These are phyloP conservation scores for Pezicula carpinea DNA, from an alignment of 2,329 filamentous ascomycete genomes.

Conservation along the genomic window DNA sequence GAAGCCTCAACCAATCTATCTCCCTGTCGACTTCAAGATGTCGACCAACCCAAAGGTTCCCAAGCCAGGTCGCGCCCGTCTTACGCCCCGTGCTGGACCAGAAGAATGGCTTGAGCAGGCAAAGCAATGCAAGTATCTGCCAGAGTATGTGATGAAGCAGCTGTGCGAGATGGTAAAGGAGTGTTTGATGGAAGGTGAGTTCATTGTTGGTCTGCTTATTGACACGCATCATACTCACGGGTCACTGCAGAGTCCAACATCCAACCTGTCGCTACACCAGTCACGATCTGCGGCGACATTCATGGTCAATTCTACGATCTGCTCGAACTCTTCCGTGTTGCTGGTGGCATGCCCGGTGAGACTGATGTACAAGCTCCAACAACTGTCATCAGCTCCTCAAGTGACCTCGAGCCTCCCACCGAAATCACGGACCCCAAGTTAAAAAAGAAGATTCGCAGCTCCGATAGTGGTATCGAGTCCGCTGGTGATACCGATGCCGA, in stretches of 20 bases:
- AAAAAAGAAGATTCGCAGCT: conserved; percentile 75
- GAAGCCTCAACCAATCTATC: too few relatives aligned
- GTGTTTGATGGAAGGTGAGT: conserved; percentile 90
- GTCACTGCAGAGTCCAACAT: conserved; percentile 83
- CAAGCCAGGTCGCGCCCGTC: conserved; percentile 83
- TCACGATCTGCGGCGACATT: conserved; percentile 96
- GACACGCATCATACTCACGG: conserved; percentile 15
- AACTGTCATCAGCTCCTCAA: conserved; percentile 78
- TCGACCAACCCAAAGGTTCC: conserved; percentile 51
- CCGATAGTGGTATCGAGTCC: conserved; percentile 42
- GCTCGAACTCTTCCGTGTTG: conserved; percentile 92
- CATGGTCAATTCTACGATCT: conserved; percentile 99
- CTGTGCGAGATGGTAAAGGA: conserved; percentile 99
- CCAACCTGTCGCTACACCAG: conserved; percentile 92
- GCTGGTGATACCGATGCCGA: conserved; percentile 45
- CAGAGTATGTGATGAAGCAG: conserved; percentile 96
- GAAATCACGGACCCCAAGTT: conserved; percentile 85
- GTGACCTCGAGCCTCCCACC: conserved; percentile 85
- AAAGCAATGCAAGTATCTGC: conserved; percentile 95
- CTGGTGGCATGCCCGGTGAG: conserved; percentile 93
- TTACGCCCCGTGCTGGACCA: conserved; percentile 77
- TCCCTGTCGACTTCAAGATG: too few relatives aligned
- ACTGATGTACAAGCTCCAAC: conserved; percentile 62
- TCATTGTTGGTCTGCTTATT: conserved; percentile 1
- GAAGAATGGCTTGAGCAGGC: conserved; percentile 97